Evolutionary conservation across 2,329 filamentous ascomycete genomes (phyloP).

Genomic region (Ilyonectria sp.): DNA sequence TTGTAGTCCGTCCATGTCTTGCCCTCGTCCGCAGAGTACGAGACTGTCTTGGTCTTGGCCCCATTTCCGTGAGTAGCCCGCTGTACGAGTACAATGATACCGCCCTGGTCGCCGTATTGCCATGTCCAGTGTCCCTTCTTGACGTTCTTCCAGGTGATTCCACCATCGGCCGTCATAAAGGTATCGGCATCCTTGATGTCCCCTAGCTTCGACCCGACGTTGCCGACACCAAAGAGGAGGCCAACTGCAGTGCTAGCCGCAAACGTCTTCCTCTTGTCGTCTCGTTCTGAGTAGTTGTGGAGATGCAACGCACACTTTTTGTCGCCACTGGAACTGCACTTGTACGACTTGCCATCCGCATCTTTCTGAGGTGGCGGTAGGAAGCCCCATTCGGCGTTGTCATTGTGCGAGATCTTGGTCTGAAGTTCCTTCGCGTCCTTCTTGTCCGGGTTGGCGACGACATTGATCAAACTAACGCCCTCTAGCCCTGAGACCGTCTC

Average conservation of each 20-base stretch:
- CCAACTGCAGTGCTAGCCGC: conserved; percentile 91
- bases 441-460: conserved; percentile 82
- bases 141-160: conserved; percentile 86
- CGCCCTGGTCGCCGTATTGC: conserved; percentile 97
- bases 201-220: conserved; percentile 82
- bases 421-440: conserved; percentile 88
- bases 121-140: conserved; percentile 92
- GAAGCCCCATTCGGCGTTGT: conserved; percentile 89
- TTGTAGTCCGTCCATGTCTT: conserved; percentile 81
- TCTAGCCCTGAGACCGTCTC: conserved; percentile 96
- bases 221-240: conserved; percentile 91
- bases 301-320: conserved; percentile 89
- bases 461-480: conserved; percentile 89
- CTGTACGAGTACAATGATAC: conserved; percentile 89
- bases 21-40: conserved; percentile 88
- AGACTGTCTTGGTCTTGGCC: conserved; percentile 77
- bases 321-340: conserved; percentile 73
- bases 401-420: conserved; percentile 96
- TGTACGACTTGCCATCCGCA: conserved; percentile 78
- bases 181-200: conserved; percentile 83
- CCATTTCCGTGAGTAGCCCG: conserved; percentile 77
- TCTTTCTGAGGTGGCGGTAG: conserved; percentile 81
- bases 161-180: conserved; percentile 93
- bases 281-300: conserved; percentile 94
- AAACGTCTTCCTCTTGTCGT: conserved; percentile 86